phyloP scores from a whole-genome alignment of 805 yeast species.

The Yueomyces sp. region DNA sequence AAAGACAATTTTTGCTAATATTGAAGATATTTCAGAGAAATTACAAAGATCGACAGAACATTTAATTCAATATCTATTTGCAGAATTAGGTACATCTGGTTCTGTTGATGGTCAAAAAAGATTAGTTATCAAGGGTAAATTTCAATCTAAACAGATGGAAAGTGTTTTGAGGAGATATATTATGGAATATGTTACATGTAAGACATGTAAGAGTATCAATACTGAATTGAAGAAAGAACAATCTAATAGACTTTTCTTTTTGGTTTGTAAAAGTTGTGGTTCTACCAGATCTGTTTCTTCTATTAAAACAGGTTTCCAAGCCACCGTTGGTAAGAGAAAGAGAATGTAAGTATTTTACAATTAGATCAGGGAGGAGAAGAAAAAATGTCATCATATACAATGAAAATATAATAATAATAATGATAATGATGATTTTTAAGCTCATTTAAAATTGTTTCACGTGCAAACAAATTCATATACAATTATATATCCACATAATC shows the following conservation, averaged over 20 bases:
- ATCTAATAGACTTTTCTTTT: slow-evolving; percentile 89
- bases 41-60: slow-evolving; percentile 96
- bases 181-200: slow-evolving; percentile 94
- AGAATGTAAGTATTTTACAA: slow-evolving; percentile 26
- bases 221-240: slow-evolving; percentile 92
- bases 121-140: slow-evolving; percentile 93
- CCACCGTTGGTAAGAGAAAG: slow-evolving; percentile 87
- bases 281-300: slow-evolving; percentile 93
- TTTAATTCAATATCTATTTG: slow-evolving; percentile 89
- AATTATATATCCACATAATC: too few species aligned
- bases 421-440: background rate
- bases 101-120: slow-evolving; percentile 97
- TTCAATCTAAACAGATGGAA: slow-evolving; percentile 95
- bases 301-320: slow-evolving; percentile 99
- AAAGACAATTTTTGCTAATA: slow-evolving; percentile 91
- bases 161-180: slow-evolving; percentile 92
- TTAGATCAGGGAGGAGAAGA: background rate
- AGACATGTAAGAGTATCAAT: slow-evolving; percentile 96
- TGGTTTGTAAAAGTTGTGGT: slow-evolving; percentile 97
- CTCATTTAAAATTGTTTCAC: background rate
- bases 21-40: slow-evolving; percentile 86
- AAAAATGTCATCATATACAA: slow-evolving; percentile 2
- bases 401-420: slow-evolving; percentile 1
- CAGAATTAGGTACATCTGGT: slow-evolving; percentile 99
- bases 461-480: background rate